phyloP scores from a whole-genome alignment of 345 rosid genomes.

The Linum tenue region DNA sequence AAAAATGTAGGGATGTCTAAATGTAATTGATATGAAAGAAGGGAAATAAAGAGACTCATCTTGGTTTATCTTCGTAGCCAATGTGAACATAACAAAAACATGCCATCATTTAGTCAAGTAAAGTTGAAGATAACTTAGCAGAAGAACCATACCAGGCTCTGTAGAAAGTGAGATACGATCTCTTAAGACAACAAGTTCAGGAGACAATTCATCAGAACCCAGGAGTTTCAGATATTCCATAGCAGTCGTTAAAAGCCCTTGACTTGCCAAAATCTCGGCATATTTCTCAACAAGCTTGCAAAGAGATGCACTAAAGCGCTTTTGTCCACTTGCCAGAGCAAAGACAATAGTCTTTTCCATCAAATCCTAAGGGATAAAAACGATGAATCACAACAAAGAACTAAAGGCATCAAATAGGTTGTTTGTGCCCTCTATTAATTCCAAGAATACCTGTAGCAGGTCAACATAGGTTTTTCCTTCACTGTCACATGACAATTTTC shows the following conservation, averaged over 20 bases:
- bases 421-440: slow-evolving; percentile 12
- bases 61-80: background rate
- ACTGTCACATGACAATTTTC: slow-evolving; percentile 49
- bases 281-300: slow-evolving; percentile 96
- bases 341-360: slow-evolving; percentile 98
- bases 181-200: slow-evolving; percentile 74
- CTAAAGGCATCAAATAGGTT: slow-evolving; percentile 4
- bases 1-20: background rate
- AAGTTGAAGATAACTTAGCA: background rate
- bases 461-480: slow-evolving; percentile 78
- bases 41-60: background rate
- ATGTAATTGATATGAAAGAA: background rate
- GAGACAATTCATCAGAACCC: slow-evolving; percentile 76
- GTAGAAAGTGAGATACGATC: slow-evolving; percentile 67
- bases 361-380: slow-evolving; percentile 55
- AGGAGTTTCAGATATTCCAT: slow-evolving; percentile 89
- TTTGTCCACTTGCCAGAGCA: slow-evolving; percentile 92
- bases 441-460: slow-evolving; percentile 71
- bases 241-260: slow-evolving; percentile 77
- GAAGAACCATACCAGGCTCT: slow-evolving; percentile 50
- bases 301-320: slow-evolving; percentile 74
- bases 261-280: slow-evolving; percentile 96
- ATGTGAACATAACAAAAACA: background rate
- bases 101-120: background rate
- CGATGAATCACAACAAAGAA: slow-evolving; percentile 6